phyloP scores from a whole-genome alignment of 2,329 filamentous ascomycete species.

The Aspergillus udagawae region DNA sequence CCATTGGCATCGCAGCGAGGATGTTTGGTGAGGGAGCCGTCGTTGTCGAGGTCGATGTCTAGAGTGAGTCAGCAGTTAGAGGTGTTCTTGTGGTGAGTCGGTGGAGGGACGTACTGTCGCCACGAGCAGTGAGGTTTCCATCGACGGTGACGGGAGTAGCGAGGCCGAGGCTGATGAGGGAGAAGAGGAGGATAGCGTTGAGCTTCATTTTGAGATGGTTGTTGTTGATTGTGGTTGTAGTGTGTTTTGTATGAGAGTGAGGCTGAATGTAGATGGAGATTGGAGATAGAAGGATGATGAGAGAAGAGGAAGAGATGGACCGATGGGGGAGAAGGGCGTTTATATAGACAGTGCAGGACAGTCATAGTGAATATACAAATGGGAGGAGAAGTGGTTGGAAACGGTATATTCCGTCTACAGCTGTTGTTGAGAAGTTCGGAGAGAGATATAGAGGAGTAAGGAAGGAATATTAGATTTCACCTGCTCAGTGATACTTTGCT shows the following conservation, averaged over 20 bases:
- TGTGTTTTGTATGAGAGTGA: neutral
- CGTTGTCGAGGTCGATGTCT: neutral
- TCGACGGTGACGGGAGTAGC: neutral
- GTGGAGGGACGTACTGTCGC: neutral
- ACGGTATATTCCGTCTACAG: neutral
- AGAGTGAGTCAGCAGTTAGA: neutral
- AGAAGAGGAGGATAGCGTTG: neutral
- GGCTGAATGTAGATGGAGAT: neutral
- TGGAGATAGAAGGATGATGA: neutral
- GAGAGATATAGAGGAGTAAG: no score
- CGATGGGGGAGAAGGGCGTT: neutral
- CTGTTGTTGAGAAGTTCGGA: no score
- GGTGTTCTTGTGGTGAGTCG: neutral
- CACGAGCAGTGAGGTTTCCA: neutral
- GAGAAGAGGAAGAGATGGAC: neutral
- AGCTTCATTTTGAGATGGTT: neutral
- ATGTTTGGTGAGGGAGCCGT: neutral
- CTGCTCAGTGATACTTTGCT: no score
- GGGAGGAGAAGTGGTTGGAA: neutral
- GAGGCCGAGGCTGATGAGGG: neutral
- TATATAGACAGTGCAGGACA: neutral
- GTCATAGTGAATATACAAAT: neutral
- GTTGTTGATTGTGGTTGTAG: neutral
- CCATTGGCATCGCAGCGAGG: neutral
- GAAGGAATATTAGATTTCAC: no score